phyloP scores from a whole-genome alignment of 345 rosid genomes.

The Leavenworthia alabamica region DNA sequence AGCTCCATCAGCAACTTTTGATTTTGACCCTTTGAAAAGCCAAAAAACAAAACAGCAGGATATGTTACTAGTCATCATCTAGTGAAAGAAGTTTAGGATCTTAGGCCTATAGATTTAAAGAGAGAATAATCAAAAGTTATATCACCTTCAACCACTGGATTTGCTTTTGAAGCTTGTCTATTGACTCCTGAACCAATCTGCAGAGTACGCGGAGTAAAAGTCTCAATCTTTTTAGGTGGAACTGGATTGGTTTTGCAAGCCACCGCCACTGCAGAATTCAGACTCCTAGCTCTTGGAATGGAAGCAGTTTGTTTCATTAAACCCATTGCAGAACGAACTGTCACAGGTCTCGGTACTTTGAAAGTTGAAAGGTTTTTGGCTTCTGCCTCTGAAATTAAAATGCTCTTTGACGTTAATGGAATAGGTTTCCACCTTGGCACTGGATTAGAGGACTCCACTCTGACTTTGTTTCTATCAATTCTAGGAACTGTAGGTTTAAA shows the following conservation, averaged over 20 bases:
- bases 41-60: neutral
- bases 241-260: constrained; percentile 15
- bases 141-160: constrained; percentile 10
- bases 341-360: constrained; percentile 23
- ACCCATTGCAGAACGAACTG: constrained; percentile 16
- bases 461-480: neutral
- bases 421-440: constrained; percentile 33
- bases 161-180: constrained; percentile 9
- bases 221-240: constrained; percentile 13
- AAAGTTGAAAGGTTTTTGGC: constrained; percentile 28
- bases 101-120: constrained; percentile 6
- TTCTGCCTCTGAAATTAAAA: constrained; percentile 39
- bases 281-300: constrained; percentile 3
- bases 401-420: constrained; percentile 37
- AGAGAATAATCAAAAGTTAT: neutral
- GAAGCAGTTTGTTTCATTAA: neutral
- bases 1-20: constrained; percentile 21
- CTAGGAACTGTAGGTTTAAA: neutral
- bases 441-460: constrained; percentile 18
- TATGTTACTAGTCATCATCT: neutral
- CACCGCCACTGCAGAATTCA: constrained; percentile 8
- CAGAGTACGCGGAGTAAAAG: neutral
- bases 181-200: constrained; percentile 15
- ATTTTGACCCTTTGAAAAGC: constrained; percentile 32
- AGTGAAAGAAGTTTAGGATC: constrained; percentile 16